Percentiles rank a stretch among this genome's conserved stretches.
phyloP scores from a whole-genome alignment of 495 filamentous ascomycete species.

The Cercophora samala region DNA sequence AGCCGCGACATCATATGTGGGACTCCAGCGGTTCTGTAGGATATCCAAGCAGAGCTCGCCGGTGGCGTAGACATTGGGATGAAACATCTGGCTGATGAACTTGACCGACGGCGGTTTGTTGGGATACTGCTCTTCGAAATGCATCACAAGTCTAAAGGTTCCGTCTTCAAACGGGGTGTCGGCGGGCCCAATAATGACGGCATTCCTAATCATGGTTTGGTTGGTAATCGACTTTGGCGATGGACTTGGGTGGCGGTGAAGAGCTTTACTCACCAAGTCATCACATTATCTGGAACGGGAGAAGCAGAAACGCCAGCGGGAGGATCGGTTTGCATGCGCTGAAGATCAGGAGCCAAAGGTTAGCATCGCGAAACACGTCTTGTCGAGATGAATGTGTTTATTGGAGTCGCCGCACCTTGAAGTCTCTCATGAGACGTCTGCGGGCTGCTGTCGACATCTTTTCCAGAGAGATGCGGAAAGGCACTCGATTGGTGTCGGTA shows the following conservation, averaged over 20 bases:
- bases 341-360: conserved; percentile 16
- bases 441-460: conserved; percentile 89
- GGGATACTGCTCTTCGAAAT: conserved; percentile 97
- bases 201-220: conserved; percentile 64
- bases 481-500: not conserved
- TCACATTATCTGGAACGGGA: conserved; percentile 96
- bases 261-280: conserved; percentile 76
- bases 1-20: conserved; percentile 96
- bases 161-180: conserved; percentile 99
- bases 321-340: conserved; percentile 99
- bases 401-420: conserved; percentile 68
- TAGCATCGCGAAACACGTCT: conserved; percentile 13
- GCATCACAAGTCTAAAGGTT: conserved; percentile 96
- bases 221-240: conserved; percentile 8
- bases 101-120: conserved; percentile 98
- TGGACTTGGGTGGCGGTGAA: not conserved
- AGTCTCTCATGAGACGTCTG: conserved; percentile 94
- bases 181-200: conserved; percentile 95
- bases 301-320: conserved; percentile 96
- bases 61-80: conserved; percentile 96
- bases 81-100: conserved; percentile 98
- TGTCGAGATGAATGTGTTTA: not conserved
- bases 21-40: conserved; percentile 97
- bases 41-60: conserved; percentile 97
- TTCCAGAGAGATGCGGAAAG: conserved; percentile 18